Evolutionary conservation across 805 yeast species (phyloP).

Genomic region (Monosporozyma solicola): DNA sequence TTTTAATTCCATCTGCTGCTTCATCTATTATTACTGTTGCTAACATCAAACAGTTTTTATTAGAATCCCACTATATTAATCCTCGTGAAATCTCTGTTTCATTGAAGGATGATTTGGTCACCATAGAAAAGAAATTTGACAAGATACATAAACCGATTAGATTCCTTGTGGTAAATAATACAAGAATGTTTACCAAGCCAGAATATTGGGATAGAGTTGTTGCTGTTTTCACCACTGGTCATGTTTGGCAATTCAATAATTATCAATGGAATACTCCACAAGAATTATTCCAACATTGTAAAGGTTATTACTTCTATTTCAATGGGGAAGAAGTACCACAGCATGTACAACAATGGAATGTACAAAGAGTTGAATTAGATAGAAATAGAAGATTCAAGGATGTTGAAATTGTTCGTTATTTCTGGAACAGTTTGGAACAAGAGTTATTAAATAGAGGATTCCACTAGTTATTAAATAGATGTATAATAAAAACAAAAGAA

Average conservation of each 20-base stretch:
- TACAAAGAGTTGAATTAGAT: constrained; percentile 67
- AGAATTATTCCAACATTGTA: constrained; percentile 67
- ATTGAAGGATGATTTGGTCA: constrained; percentile 23
- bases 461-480: constrained; percentile 12
- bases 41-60: constrained; percentile 61
- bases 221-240: constrained; percentile 94
- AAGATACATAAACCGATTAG: constrained; percentile 24
- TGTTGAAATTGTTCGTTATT: constrained; percentile 70
- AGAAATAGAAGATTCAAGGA: constrained; percentile 80
- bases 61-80: constrained; percentile 57
- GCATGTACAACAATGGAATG: constrained; percentile 80
- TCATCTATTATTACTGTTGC: constrained; percentile 58
- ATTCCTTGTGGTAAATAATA: constrained; percentile 70
- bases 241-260: constrained; percentile 89
- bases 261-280: constrained; percentile 81
- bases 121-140: constrained; percentile 27
- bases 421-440: constrained; percentile 80
- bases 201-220: constrained; percentile 98
- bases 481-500: neutral
- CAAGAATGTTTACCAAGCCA: constrained; percentile 80
- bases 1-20: constrained; percentile 70
- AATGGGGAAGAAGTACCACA: constrained; percentile 73
- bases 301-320: constrained; percentile 73
- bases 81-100: constrained; percentile 35
- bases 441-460: constrained; percentile 63